Evolutionary conservation across 2,329 filamentous ascomycete genomes (phyloP), one percentile per base, ranked within the genome.

Genomic region (Cercospora brassicicola): DNA sequence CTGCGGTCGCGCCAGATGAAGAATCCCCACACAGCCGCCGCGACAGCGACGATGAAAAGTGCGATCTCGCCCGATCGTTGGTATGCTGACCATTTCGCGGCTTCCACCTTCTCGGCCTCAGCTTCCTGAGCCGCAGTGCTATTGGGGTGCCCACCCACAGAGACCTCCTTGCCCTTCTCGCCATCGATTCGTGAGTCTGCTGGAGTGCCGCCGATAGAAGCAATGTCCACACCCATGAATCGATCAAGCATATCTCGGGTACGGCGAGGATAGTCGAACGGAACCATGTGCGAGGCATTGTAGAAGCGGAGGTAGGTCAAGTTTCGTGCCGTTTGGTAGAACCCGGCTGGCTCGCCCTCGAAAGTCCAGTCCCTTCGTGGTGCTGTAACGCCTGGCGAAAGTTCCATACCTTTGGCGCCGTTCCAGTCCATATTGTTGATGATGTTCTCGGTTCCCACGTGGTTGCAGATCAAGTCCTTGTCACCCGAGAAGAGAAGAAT

Each of bases 261-360:
- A 69, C 93, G 90, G 59, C 93, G 89, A 0, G 94, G 90, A 74
- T 91, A 91, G 80, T 99, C 94, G 76, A 95, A 98, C 0, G 95
- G 96, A 0, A 99, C 95, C 95, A 99, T 99, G 80, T 99, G 95
- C 60, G 92, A 96, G 15, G 93, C 89, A 79, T 99, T 96, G 84
- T 96, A 92, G 81, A 98, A 97, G 48, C 96, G 85, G 33, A 99
- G 90, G 77, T 99, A 99, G 0, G 95, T 97, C 69, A 99, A 82
- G 81, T 99, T 99, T 72, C 96, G 89, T 1, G 95, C 94, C 78
- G 93, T 88, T 80, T 99, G 96, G 85, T 94, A 99, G 77, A 96
- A 92, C 26, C 95, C 95, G 3, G 94, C 94, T 1, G 88, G 82
- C 73, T 97, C 88, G 69, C 90, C 92, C 79, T 98, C 95, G 73